Conservation (phyloP, 192 early-diverging fungal species). For the Coemansia javaensis region DNA sequence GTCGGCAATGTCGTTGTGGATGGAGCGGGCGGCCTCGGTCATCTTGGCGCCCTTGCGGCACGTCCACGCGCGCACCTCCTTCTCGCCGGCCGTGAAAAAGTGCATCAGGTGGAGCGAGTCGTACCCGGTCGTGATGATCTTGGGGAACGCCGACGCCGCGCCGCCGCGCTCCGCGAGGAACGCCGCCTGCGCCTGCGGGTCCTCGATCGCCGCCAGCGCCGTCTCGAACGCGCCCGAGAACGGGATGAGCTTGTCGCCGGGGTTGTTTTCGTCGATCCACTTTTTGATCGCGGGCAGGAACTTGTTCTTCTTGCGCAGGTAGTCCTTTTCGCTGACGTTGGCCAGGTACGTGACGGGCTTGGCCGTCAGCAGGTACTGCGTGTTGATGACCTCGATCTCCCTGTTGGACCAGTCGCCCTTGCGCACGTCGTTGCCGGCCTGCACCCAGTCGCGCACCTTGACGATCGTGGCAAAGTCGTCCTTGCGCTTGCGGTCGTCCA, state of each 20-base stretch:
- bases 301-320: constrained; percentile 92
- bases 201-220: constrained; percentile 51
- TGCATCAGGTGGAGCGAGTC: constrained; percentile 79
- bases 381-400: constrained; percentile 89
- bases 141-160: constrained; percentile 72
- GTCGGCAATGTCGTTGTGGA: constrained; percentile 81
- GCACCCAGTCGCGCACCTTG: constrained; percentile 77
- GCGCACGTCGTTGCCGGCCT: constrained; percentile 79
- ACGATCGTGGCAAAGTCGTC: constrained; percentile 72
- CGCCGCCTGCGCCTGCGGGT: constrained; percentile 54
- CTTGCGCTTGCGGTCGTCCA: constrained; percentile 84
- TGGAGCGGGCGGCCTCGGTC: constrained; percentile 88
- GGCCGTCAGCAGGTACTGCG: constrained; percentile 80
- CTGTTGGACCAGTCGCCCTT: constrained; percentile 86
- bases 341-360: constrained; percentile 95
- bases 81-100: constrained; percentile 90
- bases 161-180: constrained; percentile 59
- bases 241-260: constrained; percentile 86
- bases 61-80: constrained; percentile 93
- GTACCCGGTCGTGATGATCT: constrained; percentile 93
- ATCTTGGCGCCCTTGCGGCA: constrained; percentile 77
- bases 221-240: constrained; percentile 84
- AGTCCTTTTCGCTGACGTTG: constrained; percentile 89
- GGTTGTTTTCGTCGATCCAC: constrained; percentile 90
- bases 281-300: constrained; percentile 83